Evolutionary conservation across 2,329 filamentous ascomycete genomes (phyloP).

Genomic region (Alternaria arbusti): DNA sequence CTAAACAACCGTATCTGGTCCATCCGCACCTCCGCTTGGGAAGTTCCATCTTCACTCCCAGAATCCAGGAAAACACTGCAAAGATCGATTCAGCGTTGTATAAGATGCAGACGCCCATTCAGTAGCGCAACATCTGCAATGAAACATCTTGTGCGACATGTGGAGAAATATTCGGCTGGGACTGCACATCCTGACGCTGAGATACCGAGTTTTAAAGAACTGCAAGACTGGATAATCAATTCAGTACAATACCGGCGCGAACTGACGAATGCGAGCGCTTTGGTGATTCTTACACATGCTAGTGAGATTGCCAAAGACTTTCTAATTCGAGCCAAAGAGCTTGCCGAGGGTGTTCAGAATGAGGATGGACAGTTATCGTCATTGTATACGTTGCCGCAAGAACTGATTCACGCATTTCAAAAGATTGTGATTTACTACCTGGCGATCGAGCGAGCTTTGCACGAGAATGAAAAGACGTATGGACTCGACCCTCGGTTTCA

Average conservation of each 20-base stretch:
- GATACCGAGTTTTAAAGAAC: neutral
- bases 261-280: conserved; percentile 17
- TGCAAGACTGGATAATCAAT: conserved; percentile 32
- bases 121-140: conserved; percentile 16
- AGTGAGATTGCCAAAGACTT: conserved; percentile 16
- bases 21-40: conserved; percentile 19
- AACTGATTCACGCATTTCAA: conserved; percentile 31
- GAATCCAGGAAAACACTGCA: conserved; percentile 15
- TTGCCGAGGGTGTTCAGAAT: conserved; percentile 35
- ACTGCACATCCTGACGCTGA: neutral
- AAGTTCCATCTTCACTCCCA: conserved; percentile 10
- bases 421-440: conserved; percentile 33
- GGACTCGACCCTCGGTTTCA: neutral
- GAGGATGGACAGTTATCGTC: conserved; percentile 33
- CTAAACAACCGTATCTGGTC: conserved; percentile 17
- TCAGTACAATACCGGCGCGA: conserved; percentile 28
- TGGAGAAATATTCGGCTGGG: neutral
- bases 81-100: conserved; percentile 23
- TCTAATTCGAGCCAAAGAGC: conserved; percentile 21
- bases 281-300: conserved; percentile 24
- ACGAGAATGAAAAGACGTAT: conserved; percentile 17
- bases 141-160: conserved; percentile 29
- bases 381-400: conserved; percentile 31
- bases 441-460: conserved; percentile 34
- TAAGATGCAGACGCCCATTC: conserved; percentile 14